These are phyloP conservation scores for Aspergillus sp. DNA, from an alignment of 2,329 filamentous ascomycete genomes.

Conservation along the genomic window DNA sequence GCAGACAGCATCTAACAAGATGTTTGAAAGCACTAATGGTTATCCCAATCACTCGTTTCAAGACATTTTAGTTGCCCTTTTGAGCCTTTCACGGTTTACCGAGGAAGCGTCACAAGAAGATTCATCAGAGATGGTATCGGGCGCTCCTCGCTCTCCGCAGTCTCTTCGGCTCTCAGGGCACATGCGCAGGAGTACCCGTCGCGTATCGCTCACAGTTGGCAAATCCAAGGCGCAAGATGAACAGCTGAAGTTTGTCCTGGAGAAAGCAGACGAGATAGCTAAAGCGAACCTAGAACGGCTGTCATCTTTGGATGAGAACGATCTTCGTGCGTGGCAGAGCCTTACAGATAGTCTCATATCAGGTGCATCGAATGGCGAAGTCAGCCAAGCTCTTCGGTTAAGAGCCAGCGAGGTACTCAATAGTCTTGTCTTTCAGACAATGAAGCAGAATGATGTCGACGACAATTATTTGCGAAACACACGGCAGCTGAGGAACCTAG, in stretches of 20 bases:
- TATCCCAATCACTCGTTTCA: conserved; percentile 79
- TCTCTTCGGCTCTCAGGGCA: conserved; percentile 20
- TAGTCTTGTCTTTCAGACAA: conserved; percentile 36
- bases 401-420: conserved; percentile 58
- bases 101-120: conserved; percentile 43
- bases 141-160: conserved; percentile 16
- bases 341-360: conserved; percentile 52
- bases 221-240: conserved; percentile 38
- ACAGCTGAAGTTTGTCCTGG: conserved; percentile 52
- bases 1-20: conserved; percentile 73
- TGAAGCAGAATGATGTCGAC: conserved; percentile 32
- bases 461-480: conserved; percentile 46
- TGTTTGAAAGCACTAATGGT: conserved; percentile 87
- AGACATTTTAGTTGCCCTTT: conserved; percentile 68
- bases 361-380: conserved; percentile 34
- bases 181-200: conserved; percentile 32
- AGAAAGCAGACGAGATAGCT: conserved; percentile 66
- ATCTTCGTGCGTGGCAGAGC: conserved; percentile 68
- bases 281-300: conserved; percentile 70
- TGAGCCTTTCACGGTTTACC: conserved; percentile 54
- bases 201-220: conserved; percentile 35
- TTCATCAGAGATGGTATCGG: conserved; percentile 51
- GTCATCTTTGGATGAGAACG: conserved; percentile 54
- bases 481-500: conserved; percentile 66
- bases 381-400: conserved; percentile 34